Conservation (phyloP, 169 alveolate genomes). For the Plasmodium malariae region DNA sequence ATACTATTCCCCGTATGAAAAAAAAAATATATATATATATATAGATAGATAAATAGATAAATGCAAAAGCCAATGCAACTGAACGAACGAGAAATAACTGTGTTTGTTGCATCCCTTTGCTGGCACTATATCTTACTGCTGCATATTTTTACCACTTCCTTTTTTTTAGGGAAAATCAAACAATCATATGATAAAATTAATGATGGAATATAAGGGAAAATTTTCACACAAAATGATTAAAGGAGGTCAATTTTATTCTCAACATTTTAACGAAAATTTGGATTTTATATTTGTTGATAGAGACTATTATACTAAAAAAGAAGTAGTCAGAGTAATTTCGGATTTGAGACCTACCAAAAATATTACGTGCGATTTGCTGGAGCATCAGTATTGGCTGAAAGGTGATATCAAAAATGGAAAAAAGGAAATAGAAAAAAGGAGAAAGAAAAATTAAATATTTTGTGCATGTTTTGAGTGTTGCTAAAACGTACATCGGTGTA, state of each 20-base stretch:
- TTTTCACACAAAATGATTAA: slow-evolving; percentile 93
- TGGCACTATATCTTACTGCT: neutral
- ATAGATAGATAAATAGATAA: no score
- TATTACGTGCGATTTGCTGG: slow-evolving; percentile 86
- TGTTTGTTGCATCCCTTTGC: slow-evolving; percentile 83
- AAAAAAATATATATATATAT: slow-evolving; percentile 71
- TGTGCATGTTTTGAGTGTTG: no score
- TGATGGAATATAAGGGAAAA: slow-evolving; percentile 96
- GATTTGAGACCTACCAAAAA: slow-evolving; percentile 88
- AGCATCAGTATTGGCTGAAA: slow-evolving; percentile 84
- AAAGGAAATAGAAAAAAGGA: neutral
- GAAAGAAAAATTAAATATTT: no score
- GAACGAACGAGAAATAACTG: slow-evolving; percentile 83
- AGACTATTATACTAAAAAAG: slow-evolving; percentile 89
- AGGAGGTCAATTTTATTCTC: slow-evolving; percentile 89
- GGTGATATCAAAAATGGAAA: slow-evolving; percentile 52
- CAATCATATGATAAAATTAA: slow-evolving; percentile 96
- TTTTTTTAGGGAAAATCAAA: slow-evolving; percentile 92
- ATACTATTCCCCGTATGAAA: slow-evolving; percentile 92
- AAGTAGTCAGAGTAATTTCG: slow-evolving; percentile 82
- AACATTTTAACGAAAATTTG: slow-evolving; percentile 90
- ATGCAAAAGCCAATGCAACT: slow-evolving; percentile 67
- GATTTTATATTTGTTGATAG: slow-evolving; percentile 84
- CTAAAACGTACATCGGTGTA: neutral
- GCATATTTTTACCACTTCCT: neutral